phyloP scores from a whole-genome alignment of 2,329 filamentous ascomycete species.

The Xylaria arbuscula region DNA sequence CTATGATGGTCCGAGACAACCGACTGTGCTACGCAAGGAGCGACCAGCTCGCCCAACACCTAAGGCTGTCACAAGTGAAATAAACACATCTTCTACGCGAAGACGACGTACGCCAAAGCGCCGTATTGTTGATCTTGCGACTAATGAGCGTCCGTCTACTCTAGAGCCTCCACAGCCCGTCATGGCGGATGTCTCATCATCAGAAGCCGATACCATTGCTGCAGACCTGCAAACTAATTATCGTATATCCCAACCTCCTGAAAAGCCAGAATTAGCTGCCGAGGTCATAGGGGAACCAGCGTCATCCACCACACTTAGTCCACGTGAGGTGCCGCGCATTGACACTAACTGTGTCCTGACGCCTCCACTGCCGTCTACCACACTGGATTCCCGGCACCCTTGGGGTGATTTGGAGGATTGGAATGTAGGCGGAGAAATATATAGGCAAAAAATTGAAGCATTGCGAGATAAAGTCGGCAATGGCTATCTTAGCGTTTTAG shows the following conservation, averaged over 20 bases:
- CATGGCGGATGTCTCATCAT: slow-evolving; percentile 35
- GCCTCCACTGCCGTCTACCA: slow-evolving; percentile 49
- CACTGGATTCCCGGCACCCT: slow-evolving; percentile 47
- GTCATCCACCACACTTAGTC: slow-evolving; percentile 46
- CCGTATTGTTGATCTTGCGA: slow-evolving; percentile 73
- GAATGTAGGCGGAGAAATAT: slow-evolving; percentile 78
- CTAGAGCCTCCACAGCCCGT: slow-evolving; percentile 42
- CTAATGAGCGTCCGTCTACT: slow-evolving; percentile 54
- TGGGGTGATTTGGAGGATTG: slow-evolving; percentile 66
- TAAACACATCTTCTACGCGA: slow-evolving; percentile 68
- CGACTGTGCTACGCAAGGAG: slow-evolving; percentile 69
- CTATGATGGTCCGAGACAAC: slow-evolving; percentile 62
- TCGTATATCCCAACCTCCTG: slow-evolving; percentile 57
- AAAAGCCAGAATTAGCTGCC: slow-evolving; percentile 50
- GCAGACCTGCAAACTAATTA: slow-evolving; percentile 53
- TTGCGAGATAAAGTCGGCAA: slow-evolving; percentile 86
- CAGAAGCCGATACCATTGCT: slow-evolving; percentile 40
- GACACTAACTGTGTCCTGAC: slow-evolving; percentile 53
- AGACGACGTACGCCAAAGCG: slow-evolving; percentile 70
- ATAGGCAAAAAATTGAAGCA: slow-evolving; percentile 88
- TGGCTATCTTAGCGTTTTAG: slow-evolving; percentile 86
- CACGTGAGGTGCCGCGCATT: slow-evolving; percentile 53
- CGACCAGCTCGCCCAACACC: slow-evolving; percentile 58
- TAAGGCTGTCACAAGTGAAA: slow-evolving; percentile 66
- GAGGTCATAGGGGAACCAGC: slow-evolving; percentile 50